phyloP scores from a whole-genome alignment of 139 green algal species.

The Desmodesmus armatus region DNA sequence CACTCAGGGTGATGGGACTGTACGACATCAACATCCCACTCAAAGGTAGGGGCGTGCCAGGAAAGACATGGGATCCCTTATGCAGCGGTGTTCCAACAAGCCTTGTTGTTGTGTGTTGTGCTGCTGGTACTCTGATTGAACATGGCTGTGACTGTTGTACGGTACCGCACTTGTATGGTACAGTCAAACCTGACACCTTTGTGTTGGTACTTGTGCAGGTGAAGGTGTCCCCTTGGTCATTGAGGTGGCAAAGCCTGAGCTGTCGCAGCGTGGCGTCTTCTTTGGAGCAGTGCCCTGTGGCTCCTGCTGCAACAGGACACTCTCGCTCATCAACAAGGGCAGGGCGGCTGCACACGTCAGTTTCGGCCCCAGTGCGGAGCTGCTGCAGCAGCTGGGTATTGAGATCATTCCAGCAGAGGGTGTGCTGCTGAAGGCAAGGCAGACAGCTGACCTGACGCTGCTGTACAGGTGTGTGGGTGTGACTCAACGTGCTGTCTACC shows the following conservation, averaged over 20 bases:
- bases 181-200: too few species aligned
- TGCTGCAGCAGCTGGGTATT: slow-evolving; percentile 58
- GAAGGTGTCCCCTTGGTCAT: slow-evolving; percentile 73
- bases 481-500: too few species aligned
- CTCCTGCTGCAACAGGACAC: slow-evolving; percentile 39
- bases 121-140: too few species aligned
- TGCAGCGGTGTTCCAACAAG: too few species aligned
- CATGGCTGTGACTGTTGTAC: too few species aligned
- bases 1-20: slow-evolving; percentile 82
- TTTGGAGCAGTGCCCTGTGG: slow-evolving; percentile 65
- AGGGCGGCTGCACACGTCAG: slow-evolving; percentile 56
- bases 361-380: slow-evolving; percentile 47
- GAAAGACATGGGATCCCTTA: too few species aligned
- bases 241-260: slow-evolving; percentile 69
- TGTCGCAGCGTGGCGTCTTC: slow-evolving; percentile 57
- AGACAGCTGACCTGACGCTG: slow-evolving; percentile 70
- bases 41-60: slow-evolving; percentile 41
- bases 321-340: slow-evolving; percentile 73
- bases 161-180: too few species aligned
- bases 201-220: slow-evolving; percentile 29
- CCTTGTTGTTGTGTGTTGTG: neutral
- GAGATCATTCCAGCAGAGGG: slow-evolving; percentile 57
- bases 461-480: slow-evolving; percentile 60
- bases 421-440: slow-evolving; percentile 62
- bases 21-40: slow-evolving; percentile 75